phyloP scores from a whole-genome alignment of 352 stramenopile genomes.

The Thraustochytrium striatum region DNA sequence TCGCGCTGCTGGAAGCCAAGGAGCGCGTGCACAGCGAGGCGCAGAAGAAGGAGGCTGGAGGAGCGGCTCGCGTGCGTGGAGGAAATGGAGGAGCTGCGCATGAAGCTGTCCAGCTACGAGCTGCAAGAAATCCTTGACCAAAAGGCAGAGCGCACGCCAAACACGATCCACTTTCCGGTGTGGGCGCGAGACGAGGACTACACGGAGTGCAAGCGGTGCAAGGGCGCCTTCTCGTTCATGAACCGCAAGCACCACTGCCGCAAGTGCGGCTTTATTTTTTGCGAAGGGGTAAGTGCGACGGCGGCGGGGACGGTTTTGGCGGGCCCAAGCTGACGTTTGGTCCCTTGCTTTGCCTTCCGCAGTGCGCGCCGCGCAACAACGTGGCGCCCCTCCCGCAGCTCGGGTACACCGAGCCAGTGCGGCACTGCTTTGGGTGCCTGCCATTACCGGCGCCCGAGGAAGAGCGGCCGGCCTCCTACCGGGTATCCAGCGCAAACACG shows the following conservation, averaged over 20 bases:
- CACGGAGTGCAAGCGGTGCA: conserved; percentile 72
- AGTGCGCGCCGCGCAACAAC: conserved; percentile 59
- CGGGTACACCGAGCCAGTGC: conserved; percentile 9
- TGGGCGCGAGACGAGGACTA: conserved; percentile 75
- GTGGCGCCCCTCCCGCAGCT: conserved; percentile 25
- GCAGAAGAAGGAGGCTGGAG: conserved; percentile 17
- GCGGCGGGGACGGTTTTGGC: too few relatives aligned
- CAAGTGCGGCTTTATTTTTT: conserved; percentile 73
- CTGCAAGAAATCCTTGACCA: conserved; percentile 26
- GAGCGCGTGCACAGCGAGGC: conserved; percentile 7
- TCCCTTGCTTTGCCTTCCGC: too few relatives aligned
- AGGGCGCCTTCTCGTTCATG: conserved; percentile 71
- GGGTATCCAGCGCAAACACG: background rate
- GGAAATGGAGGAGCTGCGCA: conserved; percentile 38
- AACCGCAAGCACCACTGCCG: conserved; percentile 78
- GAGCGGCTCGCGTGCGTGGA: conserved; percentile 5
- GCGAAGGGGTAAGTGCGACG: too few relatives aligned
- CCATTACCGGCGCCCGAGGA: background rate
- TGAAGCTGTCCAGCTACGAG: conserved; percentile 29
- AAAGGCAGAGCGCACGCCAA: background rate
- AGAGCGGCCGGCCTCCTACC: background rate
- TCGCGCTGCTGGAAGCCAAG: conserved; percentile 29
- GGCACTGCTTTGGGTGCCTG: conserved; percentile 32
- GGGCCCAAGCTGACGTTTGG: too few relatives aligned
- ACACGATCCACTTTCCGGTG: background rate